phyloP scores from a whole-genome alignment of 1,139 yeast species.

The Scheffersomyces parashehatae region DNA sequence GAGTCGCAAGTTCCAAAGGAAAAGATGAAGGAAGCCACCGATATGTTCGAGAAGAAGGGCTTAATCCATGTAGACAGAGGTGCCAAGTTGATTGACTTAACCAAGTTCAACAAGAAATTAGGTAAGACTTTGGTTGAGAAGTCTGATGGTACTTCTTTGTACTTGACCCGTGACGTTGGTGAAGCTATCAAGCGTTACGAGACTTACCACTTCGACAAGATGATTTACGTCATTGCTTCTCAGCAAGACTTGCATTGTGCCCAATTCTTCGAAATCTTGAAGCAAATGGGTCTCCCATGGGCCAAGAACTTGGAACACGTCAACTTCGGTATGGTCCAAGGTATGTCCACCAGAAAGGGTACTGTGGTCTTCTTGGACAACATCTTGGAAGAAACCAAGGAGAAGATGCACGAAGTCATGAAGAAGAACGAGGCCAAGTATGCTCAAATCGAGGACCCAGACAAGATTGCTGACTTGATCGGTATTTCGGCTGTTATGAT shows the following conservation, averaged over 20 bases:
- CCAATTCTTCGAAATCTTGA: slow-evolving; percentile 92
- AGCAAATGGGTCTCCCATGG: slow-evolving; percentile 91
- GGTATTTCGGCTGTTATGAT: slow-evolving; percentile 99
- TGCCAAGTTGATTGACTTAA: slow-evolving; percentile 84
- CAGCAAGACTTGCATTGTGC: slow-evolving; percentile 96
- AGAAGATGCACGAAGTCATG: slow-evolving; percentile 97
- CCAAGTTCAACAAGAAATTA: slow-evolving; percentile 83
- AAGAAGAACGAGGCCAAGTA: slow-evolving; percentile 88
- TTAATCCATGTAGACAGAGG: slow-evolving; percentile 88
- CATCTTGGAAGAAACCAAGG: slow-evolving; percentile 91
- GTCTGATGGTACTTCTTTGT: slow-evolving; percentile 93
- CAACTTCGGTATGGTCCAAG: slow-evolving; percentile 97
- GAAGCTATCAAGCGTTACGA: slow-evolving; percentile 92
- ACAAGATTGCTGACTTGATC: slow-evolving; percentile 89
- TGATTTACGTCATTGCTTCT: slow-evolving; percentile 92
- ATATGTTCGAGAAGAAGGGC: slow-evolving; percentile 63
- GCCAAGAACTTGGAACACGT: slow-evolving; percentile 77
- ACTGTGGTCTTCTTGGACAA: slow-evolving; percentile 96
- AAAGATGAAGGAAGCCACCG: slow-evolving; percentile 66
- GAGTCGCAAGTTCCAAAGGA: slow-evolving; percentile 90
- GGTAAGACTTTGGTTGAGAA: slow-evolving; percentile 95
- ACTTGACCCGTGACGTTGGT: slow-evolving; percentile 95
- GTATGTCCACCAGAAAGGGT: slow-evolving; percentile 98
- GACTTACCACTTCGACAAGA: slow-evolving; percentile 84
- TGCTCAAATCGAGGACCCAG: slow-evolving; percentile 93